Conservation (phyloP, 345 rosid species). For the Brassica juncea region DNA sequence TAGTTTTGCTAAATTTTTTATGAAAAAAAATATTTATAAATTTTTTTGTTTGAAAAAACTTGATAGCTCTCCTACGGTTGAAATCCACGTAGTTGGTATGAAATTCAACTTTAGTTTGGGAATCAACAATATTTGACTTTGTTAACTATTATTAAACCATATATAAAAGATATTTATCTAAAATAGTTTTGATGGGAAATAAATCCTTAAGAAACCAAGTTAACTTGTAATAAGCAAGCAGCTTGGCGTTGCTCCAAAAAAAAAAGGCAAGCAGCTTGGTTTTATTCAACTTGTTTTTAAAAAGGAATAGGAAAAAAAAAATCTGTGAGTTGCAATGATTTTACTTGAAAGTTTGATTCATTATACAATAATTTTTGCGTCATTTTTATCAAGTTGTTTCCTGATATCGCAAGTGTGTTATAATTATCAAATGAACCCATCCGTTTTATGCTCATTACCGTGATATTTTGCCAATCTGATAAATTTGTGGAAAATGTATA, state of each 20-base stretch:
- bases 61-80: not conserved
- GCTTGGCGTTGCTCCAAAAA: not conserved
- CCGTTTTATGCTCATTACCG: not conserved
- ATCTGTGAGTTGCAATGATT: not conserved
- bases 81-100: not conserved
- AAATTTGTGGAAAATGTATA: not conserved
- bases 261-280: slow-evolving; percentile 6
- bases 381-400: not conserved
- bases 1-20: not conserved
- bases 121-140: slow-evolving; percentile 19
- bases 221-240: slow-evolving; percentile 1
- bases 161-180: not conserved
- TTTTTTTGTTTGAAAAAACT: not conserved
- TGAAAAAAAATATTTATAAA: not conserved
- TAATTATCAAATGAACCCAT: not conserved
- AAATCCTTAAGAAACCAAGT: not conserved
- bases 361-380: not conserved
- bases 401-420: not conserved
- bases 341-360: not conserved
- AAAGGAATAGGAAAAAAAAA: not conserved
- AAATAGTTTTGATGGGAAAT: slow-evolving; percentile 10
- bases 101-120: not conserved
- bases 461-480: not conserved
- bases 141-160: not conserved
- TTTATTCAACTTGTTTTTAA: not conserved